phyloP scores from a whole-genome alignment of 225 moss, liverwort and hornwort genomes.

The Ulota crispa region DNA sequence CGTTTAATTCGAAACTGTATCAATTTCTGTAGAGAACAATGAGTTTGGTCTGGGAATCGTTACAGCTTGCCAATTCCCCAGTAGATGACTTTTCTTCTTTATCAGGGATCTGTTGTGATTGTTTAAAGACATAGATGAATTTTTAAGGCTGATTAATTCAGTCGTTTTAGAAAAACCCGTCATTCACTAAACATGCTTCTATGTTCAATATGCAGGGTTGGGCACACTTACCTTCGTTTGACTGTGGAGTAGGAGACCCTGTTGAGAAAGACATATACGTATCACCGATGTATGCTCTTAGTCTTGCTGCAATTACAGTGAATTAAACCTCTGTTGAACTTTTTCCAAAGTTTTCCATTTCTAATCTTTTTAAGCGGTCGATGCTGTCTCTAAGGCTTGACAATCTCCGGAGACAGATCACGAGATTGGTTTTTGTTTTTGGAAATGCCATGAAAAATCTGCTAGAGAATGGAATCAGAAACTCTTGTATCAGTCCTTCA shows the following conservation, averaged over 20 bases:
- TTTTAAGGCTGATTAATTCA: too few relatives aligned
- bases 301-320: constrained; percentile 6
- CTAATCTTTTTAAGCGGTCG: neutral
- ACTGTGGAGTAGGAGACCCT: constrained; percentile 95
- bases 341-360: neutral
- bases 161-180: neutral
- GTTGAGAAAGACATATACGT: constrained; percentile 87
- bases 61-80: neutral
- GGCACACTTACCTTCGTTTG: constrained; percentile 86
- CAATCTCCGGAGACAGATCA: too few relatives aligned
- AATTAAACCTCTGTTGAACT: neutral
- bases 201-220: constrained; percentile 54
- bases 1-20: too few relatives aligned
- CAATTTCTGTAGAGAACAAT: accelerated
- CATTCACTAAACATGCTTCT: neutral
- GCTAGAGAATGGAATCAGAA: neutral
- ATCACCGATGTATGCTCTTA: constrained; percentile 48
- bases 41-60: too few relatives aligned
- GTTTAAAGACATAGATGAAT: neutral
- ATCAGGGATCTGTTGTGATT: neutral
- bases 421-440: accelerated
- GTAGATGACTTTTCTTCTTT: neutral
- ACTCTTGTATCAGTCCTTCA: constrained; percentile 5
- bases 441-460: constrained; percentile 11
- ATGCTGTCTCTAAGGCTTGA: too few relatives aligned